A percentile compares a stretch with the other conserved stretches of the same genome.
phyloP scores from a whole-genome alignment of 306 rosid genomes.

The Lupinus albus region DNA sequence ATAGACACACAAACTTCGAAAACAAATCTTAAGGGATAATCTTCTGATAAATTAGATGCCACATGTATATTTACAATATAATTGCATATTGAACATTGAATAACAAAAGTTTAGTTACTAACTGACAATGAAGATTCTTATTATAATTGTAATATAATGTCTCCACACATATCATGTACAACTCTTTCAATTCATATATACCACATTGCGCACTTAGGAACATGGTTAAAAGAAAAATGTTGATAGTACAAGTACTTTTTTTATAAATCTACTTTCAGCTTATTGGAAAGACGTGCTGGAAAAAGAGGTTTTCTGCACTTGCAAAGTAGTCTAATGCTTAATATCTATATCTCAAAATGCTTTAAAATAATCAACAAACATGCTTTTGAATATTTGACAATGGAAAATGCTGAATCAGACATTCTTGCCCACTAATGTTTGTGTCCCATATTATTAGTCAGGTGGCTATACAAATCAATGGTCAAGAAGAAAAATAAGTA shows the following conservation, averaged over 20 bases:
- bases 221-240: not conserved
- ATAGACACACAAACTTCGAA: not conserved
- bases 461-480: not conserved
- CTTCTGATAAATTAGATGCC: not conserved
- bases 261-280: not conserved
- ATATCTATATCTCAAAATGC: constrained; percentile 16
- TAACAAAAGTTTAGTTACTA: not conserved
- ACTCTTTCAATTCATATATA: not conserved
- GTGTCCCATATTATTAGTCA: constrained; percentile 6
- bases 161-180: not conserved
- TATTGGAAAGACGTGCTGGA: not conserved
- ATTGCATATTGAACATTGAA: constrained; percentile 1
- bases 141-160: not conserved
- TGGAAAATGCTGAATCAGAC: constrained; percentile 13
- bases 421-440: not conserved
- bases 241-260: not conserved
- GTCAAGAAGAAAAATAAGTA: too few species aligned
- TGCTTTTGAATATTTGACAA: constrained; percentile 25
- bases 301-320: constrained; percentile 12
- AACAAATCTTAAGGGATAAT: constrained; percentile 1
- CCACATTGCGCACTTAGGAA: too few species aligned
- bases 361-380: constrained; percentile 15
- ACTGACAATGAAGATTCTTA: not conserved
- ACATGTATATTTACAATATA: not conserved
- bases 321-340: not conserved